phyloP scores from a whole-genome alignment of 2,329 filamentous ascomycete genomes.

The Penicillium sp. region DNA sequence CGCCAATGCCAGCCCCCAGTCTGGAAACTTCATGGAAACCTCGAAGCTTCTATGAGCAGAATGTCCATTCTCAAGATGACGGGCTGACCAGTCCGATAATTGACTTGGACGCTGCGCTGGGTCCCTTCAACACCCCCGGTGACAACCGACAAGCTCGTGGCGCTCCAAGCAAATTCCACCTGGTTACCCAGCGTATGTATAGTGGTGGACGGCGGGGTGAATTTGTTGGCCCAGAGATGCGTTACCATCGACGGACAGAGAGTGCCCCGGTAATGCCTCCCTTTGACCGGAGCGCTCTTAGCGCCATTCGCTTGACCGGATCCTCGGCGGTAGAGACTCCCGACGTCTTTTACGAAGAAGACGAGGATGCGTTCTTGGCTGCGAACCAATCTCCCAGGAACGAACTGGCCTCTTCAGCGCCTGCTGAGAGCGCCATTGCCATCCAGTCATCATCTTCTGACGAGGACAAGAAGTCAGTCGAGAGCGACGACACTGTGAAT shows the following conservation, averaged over 20 bases:
- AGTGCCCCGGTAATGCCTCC: conserved; percentile 54
- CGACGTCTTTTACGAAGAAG: conserved; percentile 55
- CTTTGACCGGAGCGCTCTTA: conserved; percentile 47
- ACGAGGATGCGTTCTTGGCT: conserved; percentile 52
- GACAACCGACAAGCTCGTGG: conserved; percentile 40
- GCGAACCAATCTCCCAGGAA: conserved; percentile 37
- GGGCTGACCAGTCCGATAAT: conserved; percentile 73
- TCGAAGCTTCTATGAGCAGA: conserved; percentile 48
- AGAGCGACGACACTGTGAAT: conserved; percentile 28
- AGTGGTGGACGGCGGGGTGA: conserved; percentile 51
- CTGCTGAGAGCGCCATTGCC: conserved; percentile 9
- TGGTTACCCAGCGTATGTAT: conserved; percentile 50
- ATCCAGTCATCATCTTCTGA: conserved; percentile 4
- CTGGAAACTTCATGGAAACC: conserved; percentile 48
- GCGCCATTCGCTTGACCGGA: conserved; percentile 41
- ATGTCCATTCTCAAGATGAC: conserved; percentile 56
- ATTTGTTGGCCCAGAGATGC: conserved; percentile 51
- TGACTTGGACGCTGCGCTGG: conserved; percentile 89
- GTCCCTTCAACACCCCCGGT: conserved; percentile 76
- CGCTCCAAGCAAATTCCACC: conserved; percentile 41
- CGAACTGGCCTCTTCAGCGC: conserved; percentile 9
- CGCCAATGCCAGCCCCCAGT: conserved; percentile 18
- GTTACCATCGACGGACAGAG: conserved; percentile 53
- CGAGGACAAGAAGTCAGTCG: conserved; percentile 17
- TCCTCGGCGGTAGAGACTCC: conserved; percentile 43